phyloP scores from a whole-genome alignment of 768 basidiomycete genomes.

The Suillus sp. region DNA sequence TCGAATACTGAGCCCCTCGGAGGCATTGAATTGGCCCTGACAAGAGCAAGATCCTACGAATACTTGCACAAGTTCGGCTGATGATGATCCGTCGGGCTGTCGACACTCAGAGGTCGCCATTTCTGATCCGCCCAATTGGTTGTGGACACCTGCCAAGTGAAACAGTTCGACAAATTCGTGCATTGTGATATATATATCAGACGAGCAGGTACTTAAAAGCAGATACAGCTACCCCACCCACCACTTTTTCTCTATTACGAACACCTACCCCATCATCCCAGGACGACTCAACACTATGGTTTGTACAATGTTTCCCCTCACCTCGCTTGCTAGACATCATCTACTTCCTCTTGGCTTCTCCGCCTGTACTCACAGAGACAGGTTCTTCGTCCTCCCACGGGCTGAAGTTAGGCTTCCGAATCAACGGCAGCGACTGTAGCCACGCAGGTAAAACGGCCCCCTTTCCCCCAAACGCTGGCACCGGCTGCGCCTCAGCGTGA shows the following conservation, averaged over 20 bases:
- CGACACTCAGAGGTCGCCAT: background rate
- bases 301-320: conserved; percentile 15
- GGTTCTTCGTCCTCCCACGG: conserved; percentile 80
- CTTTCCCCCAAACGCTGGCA: conserved; percentile 26
- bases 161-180: conserved; percentile 30
- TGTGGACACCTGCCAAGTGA: background rate
- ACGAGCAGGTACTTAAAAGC: conserved; percentile 27
- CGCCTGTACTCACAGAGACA: conserved; percentile 16
- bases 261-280: conserved; percentile 17
- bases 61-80: background rate
- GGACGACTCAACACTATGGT: conserved; percentile 17
- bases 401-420: conserved; percentile 73
- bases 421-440: conserved; percentile 66
- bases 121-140: no score
- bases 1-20: no score
- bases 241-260: conserved; percentile 18
- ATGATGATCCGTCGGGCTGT: background rate
- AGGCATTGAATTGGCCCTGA: background rate
- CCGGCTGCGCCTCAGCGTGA: conserved; percentile 39
- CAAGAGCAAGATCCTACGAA: background rate
- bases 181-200: conserved; percentile 35
- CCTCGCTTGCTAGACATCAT: conserved; percentile 4
- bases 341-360: conserved; percentile 27
- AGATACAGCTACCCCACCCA: conserved; percentile 25
- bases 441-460: conserved; percentile 56